phyloP scores from a whole-genome alignment of 345 rosid genomes.

The Raphanus raphanistrum region DNA sequence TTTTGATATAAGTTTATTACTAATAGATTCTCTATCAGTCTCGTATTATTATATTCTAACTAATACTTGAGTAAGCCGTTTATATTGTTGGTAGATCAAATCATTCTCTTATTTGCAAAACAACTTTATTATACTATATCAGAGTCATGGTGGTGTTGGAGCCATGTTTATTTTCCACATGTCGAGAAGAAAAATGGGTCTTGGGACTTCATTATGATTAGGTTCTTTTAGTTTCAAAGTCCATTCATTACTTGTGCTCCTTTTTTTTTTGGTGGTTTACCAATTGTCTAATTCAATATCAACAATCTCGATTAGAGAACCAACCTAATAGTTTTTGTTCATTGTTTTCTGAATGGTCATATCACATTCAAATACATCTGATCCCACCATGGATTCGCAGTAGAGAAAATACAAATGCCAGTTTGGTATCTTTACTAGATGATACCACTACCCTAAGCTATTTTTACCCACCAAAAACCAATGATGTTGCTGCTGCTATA shows the following conservation, averaged over 20 bases:
- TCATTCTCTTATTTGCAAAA: slow-evolving; percentile 18
- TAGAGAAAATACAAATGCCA: not conserved
- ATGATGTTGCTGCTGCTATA: not conserved
- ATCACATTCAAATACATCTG: not conserved
- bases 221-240: not conserved
- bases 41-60: slow-evolving; percentile 6
- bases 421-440: not conserved
- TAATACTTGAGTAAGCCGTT: slow-evolving; percentile 6
- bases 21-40: slow-evolving; percentile 18
- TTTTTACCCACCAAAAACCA: not conserved
- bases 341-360: not conserved
- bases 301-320: not conserved
- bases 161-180: slow-evolving; percentile 2
- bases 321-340: not conserved
- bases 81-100: slow-evolving; percentile 14
- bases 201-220: not conserved
- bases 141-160: slow-evolving; percentile 11
- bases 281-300: not conserved
- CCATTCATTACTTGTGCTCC: not conserved
- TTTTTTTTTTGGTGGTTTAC: not conserved
- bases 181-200: not conserved
- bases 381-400: not conserved
- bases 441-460: not conserved
- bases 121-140: not conserved
- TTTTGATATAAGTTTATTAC: not conserved